A percentile compares a stretch with the other conserved stretches of the same genome.
Conservation (phyloP, 2,329 filamentous ascomycete genomes). For the Alternaria arborescens region DNA sequence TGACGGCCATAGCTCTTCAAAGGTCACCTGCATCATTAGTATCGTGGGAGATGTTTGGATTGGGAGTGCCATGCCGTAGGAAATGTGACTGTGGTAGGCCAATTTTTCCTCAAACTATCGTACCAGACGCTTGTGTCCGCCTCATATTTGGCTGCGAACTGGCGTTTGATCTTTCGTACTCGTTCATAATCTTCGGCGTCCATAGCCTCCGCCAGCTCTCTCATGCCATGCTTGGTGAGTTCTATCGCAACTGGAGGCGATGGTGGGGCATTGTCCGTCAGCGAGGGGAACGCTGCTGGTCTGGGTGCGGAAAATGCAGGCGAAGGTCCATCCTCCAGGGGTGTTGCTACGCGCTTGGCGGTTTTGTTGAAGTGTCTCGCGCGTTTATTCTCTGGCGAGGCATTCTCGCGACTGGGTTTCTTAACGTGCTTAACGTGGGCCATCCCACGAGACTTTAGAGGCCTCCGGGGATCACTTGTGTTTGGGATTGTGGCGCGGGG, state of each 20-base stretch:
- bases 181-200: neutral
- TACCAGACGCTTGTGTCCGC: slow-evolving; percentile 18
- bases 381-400: neutral
- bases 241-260: neutral
- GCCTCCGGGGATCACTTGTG: neutral
- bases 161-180: slow-evolving; percentile 2
- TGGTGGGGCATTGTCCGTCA: neutral
- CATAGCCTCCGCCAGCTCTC: slow-evolving; percentile 9
- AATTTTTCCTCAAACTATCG: slow-evolving; percentile 8
- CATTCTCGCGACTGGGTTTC: neutral
- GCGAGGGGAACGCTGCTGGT: slow-evolving; percentile 18
- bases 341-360: neutral
- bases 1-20: slow-evolving; percentile 25
- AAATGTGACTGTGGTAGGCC: neutral
- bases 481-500: neutral
- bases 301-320: neutral
- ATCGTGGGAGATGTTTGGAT: neutral
- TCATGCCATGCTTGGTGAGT: slow-evolving; percentile 2
- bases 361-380: neutral
- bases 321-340: neutral
- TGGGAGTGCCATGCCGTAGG: slow-evolving; percentile 3
- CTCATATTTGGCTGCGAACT: slow-evolving; percentile 17
- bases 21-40: slow-evolving; percentile 18
- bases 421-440: slow-evolving; percentile 10
- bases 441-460: slow-evolving; percentile 8